Evolutionary conservation across 1,139 yeast genomes (phyloP).

Genomic region (Sugiyamaella xylanicola): DNA sequence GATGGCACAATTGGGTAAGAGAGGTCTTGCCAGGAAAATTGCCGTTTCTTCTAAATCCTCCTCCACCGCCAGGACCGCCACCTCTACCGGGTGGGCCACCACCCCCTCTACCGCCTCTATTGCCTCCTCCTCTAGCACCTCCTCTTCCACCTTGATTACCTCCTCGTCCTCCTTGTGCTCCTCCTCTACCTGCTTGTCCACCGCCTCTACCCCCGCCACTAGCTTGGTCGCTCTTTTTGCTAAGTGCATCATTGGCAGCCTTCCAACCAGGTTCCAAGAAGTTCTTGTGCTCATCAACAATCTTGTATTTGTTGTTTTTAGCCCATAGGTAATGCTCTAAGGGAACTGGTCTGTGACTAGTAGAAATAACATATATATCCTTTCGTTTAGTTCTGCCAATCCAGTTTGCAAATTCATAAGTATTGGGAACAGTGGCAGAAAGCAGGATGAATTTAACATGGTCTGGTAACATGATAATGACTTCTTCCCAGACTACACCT

Average conservation of each 20-base stretch:
- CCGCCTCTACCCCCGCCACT: constrained; percentile 39
- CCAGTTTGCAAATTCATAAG: constrained; percentile 98
- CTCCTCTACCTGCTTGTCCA: constrained; percentile 39
- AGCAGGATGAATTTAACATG: constrained; percentile 85
- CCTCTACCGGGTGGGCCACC: constrained; percentile 42
- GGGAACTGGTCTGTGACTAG: constrained; percentile 96
- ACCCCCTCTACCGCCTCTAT: constrained; percentile 42
- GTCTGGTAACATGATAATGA: constrained; percentile 93
- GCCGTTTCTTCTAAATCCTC: constrained; percentile 22
- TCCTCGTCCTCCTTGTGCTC: constrained; percentile 38
- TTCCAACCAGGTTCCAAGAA: constrained; percentile 67
- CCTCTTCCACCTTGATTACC: constrained; percentile 34
- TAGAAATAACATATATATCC: constrained; percentile 92
- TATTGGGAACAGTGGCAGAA: constrained; percentile 97
- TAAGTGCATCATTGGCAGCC: constrained; percentile 58
- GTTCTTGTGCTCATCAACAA: constrained; percentile 71
- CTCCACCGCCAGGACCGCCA: constrained; percentile 45
- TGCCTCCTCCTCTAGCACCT: constrained; percentile 36
- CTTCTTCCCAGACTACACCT: constrained; percentile 99
- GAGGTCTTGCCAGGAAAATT: constrained; percentile 56
- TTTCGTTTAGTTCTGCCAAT: constrained; percentile 95
- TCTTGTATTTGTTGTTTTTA: constrained; percentile 62
- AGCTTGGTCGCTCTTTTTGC: constrained; percentile 42
- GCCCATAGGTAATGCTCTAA: constrained; percentile 86
- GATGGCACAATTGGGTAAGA: constrained; percentile 61